These are phyloP conservation scores for Strobilomyces echinocephalus DNA, from an alignment of 768 basidiomycete species.

Conservation along the genomic window DNA sequence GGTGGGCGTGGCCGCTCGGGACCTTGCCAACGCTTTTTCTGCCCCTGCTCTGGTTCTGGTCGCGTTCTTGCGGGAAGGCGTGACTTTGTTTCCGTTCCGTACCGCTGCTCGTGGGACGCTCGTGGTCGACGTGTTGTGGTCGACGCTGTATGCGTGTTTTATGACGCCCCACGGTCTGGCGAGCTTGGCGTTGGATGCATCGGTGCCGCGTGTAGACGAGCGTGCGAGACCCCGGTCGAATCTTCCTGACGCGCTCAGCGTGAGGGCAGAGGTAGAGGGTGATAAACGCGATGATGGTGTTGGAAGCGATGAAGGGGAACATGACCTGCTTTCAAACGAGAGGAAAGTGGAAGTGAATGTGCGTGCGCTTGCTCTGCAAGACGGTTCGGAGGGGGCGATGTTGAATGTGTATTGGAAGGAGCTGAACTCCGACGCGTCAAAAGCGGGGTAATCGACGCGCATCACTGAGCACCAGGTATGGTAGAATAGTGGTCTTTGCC, in stretches of 20 bases:
- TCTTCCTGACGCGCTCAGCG: slow-evolving; percentile 7
- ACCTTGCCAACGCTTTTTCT: neutral
- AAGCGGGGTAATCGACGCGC: no score
- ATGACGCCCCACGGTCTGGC: neutral
- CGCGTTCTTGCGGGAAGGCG: neutral
- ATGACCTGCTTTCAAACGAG: neutral
- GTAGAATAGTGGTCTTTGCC: no score
- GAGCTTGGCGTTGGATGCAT: neutral
- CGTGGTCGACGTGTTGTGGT: slow-evolving; percentile 6
- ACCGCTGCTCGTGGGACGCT: neutral
- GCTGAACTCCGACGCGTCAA: no score
- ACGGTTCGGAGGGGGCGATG: neutral
- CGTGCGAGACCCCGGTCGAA: neutral
- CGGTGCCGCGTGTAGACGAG: slow-evolving; percentile 4
- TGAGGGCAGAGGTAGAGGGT: slow-evolving; percentile 11
- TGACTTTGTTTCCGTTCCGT: neutral
- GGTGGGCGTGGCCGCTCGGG: slow-evolving; percentile 14
- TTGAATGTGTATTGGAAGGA: no score
- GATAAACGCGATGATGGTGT: slow-evolving; percentile 9
- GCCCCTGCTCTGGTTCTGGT: neutral
- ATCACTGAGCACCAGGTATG: no score
- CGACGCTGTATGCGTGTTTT: neutral
- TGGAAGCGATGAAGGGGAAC: slow-evolving; percentile 5
- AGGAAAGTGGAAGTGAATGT: neutral
- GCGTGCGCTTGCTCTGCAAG: slow-evolving; percentile 15